Conservation (phyloP, 2,329 filamentous ascomycete genomes). For the Cordyceps farinosa region DNA sequence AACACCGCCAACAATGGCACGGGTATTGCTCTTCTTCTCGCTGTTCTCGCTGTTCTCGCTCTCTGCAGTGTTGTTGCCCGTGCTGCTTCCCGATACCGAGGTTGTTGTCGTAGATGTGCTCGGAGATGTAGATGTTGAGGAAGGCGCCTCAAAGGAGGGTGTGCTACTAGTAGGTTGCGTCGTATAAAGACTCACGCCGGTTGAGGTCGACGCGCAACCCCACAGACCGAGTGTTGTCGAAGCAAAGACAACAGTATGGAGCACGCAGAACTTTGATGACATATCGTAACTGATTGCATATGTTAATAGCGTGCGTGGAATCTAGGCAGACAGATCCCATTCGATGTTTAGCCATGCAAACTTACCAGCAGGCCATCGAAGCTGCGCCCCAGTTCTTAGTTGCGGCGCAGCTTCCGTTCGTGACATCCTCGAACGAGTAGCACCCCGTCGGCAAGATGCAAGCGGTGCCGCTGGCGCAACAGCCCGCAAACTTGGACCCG, state of each 20-base stretch:
- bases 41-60: background rate
- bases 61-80: background rate
- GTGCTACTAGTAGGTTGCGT: background rate
- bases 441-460: conserved; percentile 9
- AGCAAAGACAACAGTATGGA: background rate
- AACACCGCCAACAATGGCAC: conserved; percentile 12
- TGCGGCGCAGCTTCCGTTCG: conserved; percentile 3
- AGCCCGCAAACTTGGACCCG: conserved; percentile 6
- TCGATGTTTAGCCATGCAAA: background rate
- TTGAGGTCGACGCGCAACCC: background rate
- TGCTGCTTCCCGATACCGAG: background rate
- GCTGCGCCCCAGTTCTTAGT: background rate
- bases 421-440: background rate
- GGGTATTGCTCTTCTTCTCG: background rate
- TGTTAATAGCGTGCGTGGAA: background rate
- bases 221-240: background rate
- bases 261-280: background rate
- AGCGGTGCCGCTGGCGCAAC: background rate
- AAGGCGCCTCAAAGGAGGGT: background rate
- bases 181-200: background rate
- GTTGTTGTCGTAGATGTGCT: background rate
- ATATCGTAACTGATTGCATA: background rate
- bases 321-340: background rate
- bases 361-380: conserved; percentile 15
- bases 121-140: background rate